Conservation (phyloP, 257 asterid genomes). For the Solanum ossicruentum region DNA sequence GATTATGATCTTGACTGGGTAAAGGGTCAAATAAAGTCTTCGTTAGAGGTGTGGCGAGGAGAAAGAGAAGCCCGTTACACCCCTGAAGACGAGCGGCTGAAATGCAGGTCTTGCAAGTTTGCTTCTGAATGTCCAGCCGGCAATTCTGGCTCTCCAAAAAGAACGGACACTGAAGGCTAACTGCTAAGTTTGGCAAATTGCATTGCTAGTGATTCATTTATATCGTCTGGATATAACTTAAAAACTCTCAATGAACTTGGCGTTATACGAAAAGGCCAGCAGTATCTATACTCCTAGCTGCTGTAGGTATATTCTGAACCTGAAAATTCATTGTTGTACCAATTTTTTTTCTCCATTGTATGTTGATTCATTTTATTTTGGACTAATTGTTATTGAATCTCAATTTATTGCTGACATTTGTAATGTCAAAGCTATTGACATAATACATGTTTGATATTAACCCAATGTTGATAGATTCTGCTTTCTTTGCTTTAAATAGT, state of each 20-base stretch:
- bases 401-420: not conserved
- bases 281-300: not conserved
- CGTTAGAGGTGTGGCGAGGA: conserved; percentile 73
- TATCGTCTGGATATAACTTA: not conserved
- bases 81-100: conserved; percentile 76
- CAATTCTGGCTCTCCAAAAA: conserved; percentile 15
- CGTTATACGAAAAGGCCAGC: not conserved
- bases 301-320: not conserved
- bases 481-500: no score
- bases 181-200: not conserved
- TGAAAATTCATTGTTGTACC: not conserved
- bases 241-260: not conserved
- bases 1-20: conserved; percentile 47
- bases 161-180: conserved; percentile 5
- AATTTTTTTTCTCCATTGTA: not conserved
- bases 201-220: not conserved
- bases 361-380: not conserved
- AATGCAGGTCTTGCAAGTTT: conserved; percentile 63
- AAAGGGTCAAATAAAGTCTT: conserved; percentile 41
- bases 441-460: not conserved
- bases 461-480: not conserved
- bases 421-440: not conserved
- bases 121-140: conserved; percentile 41
- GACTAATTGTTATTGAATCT: not conserved
- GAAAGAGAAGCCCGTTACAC: conserved; percentile 54